These are phyloP conservation scores for Clonostachys chloroleuca DNA, from an alignment of 2,329 filamentous ascomycete genomes.

Conservation along the genomic window DNA sequence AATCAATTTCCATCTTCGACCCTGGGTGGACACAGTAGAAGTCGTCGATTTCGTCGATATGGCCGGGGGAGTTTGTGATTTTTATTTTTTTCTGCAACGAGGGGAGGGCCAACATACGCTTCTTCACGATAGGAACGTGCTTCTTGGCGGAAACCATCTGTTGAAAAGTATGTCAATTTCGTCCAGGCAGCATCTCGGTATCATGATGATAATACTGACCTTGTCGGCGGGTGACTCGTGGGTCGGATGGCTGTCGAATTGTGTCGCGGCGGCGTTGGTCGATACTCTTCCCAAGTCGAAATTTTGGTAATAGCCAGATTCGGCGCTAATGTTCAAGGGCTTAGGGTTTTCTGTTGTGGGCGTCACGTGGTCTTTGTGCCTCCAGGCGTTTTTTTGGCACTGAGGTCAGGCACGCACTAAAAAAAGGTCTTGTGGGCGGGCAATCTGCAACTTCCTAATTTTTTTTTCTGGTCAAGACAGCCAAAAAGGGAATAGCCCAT, in stretches of 20 bases:
- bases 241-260: slow-evolving; percentile 26
- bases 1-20: background rate
- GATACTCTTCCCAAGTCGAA: slow-evolving; percentile 26
- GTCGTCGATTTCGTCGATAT: no score
- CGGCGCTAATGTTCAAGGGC: slow-evolving; percentile 16
- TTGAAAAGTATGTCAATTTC: slow-evolving; percentile 2
- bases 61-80: no score
- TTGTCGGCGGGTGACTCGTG: slow-evolving; percentile 32
- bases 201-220: slow-evolving; percentile 18
- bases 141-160: slow-evolving; percentile 99
- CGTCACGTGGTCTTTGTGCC: slow-evolving; percentile 15
- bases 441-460: background rate
- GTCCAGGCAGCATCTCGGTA: slow-evolving; percentile 22
- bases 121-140: slow-evolving; percentile 99
- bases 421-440: background rate
- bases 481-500: background rate
- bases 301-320: slow-evolving; percentile 18
- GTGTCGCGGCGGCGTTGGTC: slow-evolving; percentile 11
- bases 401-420: background rate
- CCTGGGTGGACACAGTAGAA: background rate
- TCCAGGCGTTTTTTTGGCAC: background rate
- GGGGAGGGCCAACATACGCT: slow-evolving; percentile 68
- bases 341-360: slow-evolving; percentile 18
- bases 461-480: background rate
- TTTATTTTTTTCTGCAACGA: no score